A percentile compares a stretch with the other conserved stretches of the same genome.
Conservation (phyloP, 148 eudicot species). For the Polygonum aviculare region DNA sequence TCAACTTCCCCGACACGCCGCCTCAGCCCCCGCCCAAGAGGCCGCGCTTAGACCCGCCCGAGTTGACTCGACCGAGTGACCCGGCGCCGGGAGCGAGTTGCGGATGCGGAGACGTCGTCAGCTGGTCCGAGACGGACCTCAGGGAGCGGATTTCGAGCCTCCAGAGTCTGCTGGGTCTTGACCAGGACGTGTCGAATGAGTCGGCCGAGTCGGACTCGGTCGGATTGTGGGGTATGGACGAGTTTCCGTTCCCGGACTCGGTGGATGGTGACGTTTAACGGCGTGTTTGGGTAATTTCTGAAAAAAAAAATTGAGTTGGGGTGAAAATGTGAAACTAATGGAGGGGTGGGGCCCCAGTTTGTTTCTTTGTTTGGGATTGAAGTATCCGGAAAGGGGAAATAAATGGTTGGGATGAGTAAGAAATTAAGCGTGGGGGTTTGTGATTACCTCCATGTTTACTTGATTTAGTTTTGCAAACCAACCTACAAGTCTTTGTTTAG, state of each 20-base stretch:
- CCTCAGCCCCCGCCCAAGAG: background rate
- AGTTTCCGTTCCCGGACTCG: constrained; percentile 2
- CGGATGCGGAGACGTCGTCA: background rate
- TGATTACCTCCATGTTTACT: too few relatives aligned
- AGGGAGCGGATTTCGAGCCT: background rate
- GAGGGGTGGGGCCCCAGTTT: too few relatives aligned
- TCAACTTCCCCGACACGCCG: constrained; percentile 55
- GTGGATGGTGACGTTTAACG: background rate
- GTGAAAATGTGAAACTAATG: too few relatives aligned
- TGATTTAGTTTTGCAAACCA: too few relatives aligned
- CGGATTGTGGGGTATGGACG: constrained; percentile 7
- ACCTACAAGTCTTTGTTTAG: too few relatives aligned
- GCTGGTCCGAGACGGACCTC: background rate
- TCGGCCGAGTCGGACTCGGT: constrained; percentile 1
- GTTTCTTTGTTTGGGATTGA: too few relatives aligned
- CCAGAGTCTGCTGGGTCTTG: background rate
- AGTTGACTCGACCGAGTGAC: constrained; percentile 11
- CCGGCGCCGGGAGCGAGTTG: background rate
- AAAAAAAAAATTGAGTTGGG: too few relatives aligned
- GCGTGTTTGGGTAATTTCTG: too few relatives aligned
- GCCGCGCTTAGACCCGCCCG: constrained; percentile 1
- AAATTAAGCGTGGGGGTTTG: too few relatives aligned
- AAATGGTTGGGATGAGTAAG: too few relatives aligned
- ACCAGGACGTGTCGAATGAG: background rate
- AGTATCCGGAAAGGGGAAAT: too few relatives aligned